Evolutionary conservation across 805 yeast species (phyloP), one percentile per base, ranked within the genome.

Genomic region (Candida corydali): DNA sequence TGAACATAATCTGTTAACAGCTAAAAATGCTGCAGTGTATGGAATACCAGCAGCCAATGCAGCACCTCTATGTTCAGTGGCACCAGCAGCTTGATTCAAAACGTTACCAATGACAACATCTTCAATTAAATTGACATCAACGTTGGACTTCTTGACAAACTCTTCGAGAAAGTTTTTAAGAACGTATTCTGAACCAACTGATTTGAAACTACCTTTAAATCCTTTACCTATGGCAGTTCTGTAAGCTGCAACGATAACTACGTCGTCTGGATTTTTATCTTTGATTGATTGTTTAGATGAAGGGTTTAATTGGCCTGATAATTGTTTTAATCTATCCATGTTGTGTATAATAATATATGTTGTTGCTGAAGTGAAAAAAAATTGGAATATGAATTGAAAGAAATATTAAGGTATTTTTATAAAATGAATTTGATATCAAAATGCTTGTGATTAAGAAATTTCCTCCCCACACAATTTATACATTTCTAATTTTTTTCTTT

Each of bases 31-130:
- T 10, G 82, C 73, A 2, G 80, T 62, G 57, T 82, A 66, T 22
- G 97, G 97, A 36, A 89, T 73, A 25, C 96, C 98, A 8, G 97
- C 94, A 15, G 89, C 93, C 40, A 91, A 73, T 47, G 76, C 72
- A 28, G 97, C 96, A 33, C 95, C 96, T 50, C 98, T 73, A 64
- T 86, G 95, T 64, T 89, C 97, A 39, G 83, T 82, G 37, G 93
- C 96, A 51, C 97, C 98, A 17, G 97, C 94, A 34, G 95, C 96
- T 32, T 78, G 75, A 66, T 89, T 87, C 55, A 89, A 73, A 18
- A 91, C 97, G 59, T 91, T 91, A 48, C 98, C 98, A 44, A 86
- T 81, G 22, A 82, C 82, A 40, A 91, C 81, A 52, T 91, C 97
- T 50, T 83, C 95, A 43, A 91, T 80, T 46, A 78, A 55, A 39